Conservation (phyloP, 2,329 filamentous ascomycete genomes). For the Beauveria varroae region DNA sequence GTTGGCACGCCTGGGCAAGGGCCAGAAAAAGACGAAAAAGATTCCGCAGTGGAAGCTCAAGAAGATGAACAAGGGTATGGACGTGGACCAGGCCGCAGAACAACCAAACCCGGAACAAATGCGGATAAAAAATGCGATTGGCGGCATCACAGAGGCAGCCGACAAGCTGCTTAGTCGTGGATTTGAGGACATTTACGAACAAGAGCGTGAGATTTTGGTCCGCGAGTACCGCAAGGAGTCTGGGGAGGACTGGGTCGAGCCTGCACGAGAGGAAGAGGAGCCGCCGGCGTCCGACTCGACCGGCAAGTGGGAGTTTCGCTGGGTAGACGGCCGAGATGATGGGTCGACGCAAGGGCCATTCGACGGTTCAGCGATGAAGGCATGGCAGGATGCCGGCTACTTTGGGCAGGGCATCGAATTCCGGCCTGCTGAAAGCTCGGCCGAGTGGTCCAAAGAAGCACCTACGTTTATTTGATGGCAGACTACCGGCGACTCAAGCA, state of each 20-base stretch:
- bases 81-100: slow-evolving; percentile 61
- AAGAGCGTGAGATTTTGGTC: slow-evolving; percentile 74
- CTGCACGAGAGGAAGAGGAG: slow-evolving; percentile 45
- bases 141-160: slow-evolving; percentile 80
- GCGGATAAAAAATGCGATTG: slow-evolving; percentile 64
- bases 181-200: slow-evolving; percentile 84
- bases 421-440: slow-evolving; percentile 47
- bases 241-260: slow-evolving; percentile 71
- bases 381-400: slow-evolving; percentile 87
- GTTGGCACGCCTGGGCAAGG: slow-evolving; percentile 69
- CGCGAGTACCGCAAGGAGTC: slow-evolving; percentile 79
- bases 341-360: slow-evolving; percentile 79
- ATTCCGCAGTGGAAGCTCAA: slow-evolving; percentile 63
- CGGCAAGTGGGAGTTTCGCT: slow-evolving; percentile 75
- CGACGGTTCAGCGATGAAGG: slow-evolving; percentile 75
- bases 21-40: slow-evolving; percentile 51
- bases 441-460: slow-evolving; percentile 43
- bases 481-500: not conserved
- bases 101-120: slow-evolving; percentile 66
- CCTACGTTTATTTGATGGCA: slow-evolving; percentile 39
- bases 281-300: slow-evolving; percentile 53
- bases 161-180: slow-evolving; percentile 79
- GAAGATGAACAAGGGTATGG: slow-evolving; percentile 50
- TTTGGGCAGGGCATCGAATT: slow-evolving; percentile 88
- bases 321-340: slow-evolving; percentile 80